Conservation (phyloP, 352 stramenopile species). For the Sclerospora graminicola region DNA sequence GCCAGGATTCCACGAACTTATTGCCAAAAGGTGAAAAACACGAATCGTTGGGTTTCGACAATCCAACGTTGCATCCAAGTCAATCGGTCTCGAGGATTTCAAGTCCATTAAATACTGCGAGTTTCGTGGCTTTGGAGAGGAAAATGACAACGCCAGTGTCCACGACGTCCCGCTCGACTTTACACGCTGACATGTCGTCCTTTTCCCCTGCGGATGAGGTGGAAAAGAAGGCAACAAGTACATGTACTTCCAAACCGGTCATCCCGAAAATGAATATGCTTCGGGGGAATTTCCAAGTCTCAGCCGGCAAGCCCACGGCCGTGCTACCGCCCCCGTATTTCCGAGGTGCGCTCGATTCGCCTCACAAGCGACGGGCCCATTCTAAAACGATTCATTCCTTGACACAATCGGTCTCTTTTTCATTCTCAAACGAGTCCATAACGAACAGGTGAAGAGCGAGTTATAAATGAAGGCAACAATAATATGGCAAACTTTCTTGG, state of each 20-base stretch:
- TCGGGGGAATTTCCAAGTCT: conserved; percentile 38
- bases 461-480: neutral
- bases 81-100: conserved; percentile 15
- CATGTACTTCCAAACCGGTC: conserved; percentile 30
- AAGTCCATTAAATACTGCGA: conserved; percentile 19
- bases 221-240: conserved; percentile 45
- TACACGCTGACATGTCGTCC: conserved; percentile 14
- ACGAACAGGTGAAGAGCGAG: conserved; percentile 12
- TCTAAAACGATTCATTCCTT: conserved; percentile 74
- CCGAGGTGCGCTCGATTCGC: conserved; percentile 30
- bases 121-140: conserved; percentile 26
- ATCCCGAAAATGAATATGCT: conserved; percentile 53
- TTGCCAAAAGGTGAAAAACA: too few species aligned
- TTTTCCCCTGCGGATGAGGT: conserved; percentile 50
- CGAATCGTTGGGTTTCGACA: conserved; percentile 3
- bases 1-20: conserved; percentile 18
- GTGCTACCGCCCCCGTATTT: conserved; percentile 66
- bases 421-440: conserved; percentile 18
- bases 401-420: conserved; percentile 69
- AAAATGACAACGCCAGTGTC: conserved; percentile 15
- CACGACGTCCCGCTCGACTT: conserved; percentile 15
- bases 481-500: neutral
- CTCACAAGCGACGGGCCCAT: conserved; percentile 65
- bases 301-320: conserved; percentile 16
- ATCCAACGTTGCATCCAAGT: conserved; percentile 29